Evolutionary conservation across 495 filamentous ascomycete genomes (phyloP).

Genomic region (Penicillium silybi): DNA sequence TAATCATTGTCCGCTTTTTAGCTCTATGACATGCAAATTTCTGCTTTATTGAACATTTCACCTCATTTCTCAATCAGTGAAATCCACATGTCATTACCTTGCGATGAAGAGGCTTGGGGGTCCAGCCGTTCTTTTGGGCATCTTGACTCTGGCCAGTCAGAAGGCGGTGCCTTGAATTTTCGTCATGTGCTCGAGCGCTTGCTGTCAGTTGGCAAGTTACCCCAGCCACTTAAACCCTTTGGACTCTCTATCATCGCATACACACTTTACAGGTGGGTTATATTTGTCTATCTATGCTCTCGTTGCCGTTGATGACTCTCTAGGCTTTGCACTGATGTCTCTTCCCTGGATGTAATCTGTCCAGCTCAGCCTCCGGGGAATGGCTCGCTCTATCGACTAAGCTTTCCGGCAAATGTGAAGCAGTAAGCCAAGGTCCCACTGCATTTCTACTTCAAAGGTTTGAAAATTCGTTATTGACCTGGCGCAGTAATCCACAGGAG

Average conservation of each 20-base stretch:
- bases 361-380: not conserved
- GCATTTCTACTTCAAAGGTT: not conserved
- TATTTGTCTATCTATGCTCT: not conserved
- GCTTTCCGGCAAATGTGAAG: slow-evolving; percentile 1
- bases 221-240: slow-evolving; percentile 1
- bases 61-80: slow-evolving; percentile 4
- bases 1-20: not conserved
- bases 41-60: slow-evolving; percentile 2
- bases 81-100: slow-evolving; percentile 1
- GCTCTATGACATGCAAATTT: slow-evolving; percentile 9
- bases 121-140: not conserved
- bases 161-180: not conserved
- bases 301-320: not conserved
- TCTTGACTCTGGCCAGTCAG: not conserved
- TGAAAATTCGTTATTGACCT: slow-evolving; percentile 1
- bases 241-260: slow-evolving; percentile 4
- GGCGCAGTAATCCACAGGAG: slow-evolving; percentile 1
- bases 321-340: slow-evolving; percentile 4
- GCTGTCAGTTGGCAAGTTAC: slow-evolving; percentile 3
- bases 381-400: slow-evolving; percentile 2
- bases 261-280: slow-evolving; percentile 5
- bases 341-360: slow-evolving; percentile 2
- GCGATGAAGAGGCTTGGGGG: slow-evolving; percentile 3
- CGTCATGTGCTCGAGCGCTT: slow-evolving; percentile 2
- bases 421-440: not conserved